A percentile compares a stretch with the other conserved stretches of the same genome.
Evolutionary conservation across 768 basidiomycete species (phyloP).

Genomic region (Nevesoporus exiguus): DNA sequence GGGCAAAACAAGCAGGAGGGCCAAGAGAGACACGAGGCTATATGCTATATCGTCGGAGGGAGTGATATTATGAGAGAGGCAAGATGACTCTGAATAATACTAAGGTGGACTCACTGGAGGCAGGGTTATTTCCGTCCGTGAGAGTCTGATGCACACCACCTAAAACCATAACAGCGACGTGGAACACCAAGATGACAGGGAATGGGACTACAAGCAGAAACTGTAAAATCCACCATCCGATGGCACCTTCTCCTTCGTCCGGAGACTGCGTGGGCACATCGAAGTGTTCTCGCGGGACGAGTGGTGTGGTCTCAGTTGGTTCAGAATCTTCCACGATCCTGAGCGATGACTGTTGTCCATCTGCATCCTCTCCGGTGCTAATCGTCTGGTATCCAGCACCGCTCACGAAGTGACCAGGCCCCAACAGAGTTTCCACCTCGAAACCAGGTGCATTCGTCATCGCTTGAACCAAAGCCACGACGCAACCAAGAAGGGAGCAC

Average conservation of each 20-base stretch:
- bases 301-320: slow-evolving; percentile 56
- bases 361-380: slow-evolving; percentile 15
- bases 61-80: background rate
- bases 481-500: slow-evolving; percentile 40
- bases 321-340: slow-evolving; percentile 37
- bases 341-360: slow-evolving; percentile 9
- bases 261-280: slow-evolving; percentile 2
- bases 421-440: slow-evolving; percentile 4
- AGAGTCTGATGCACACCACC: slow-evolving; percentile 54
- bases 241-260: slow-evolving; percentile 16
- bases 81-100: background rate
- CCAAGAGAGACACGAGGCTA: slow-evolving; percentile 40
- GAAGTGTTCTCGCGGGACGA: slow-evolving; percentile 37
- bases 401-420: slow-evolving; percentile 10
- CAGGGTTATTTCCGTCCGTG: slow-evolving; percentile 55
- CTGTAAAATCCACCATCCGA: slow-evolving; percentile 59
- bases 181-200: slow-evolving; percentile 49
- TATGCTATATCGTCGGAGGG: slow-evolving; percentile 43
- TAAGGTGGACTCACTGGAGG: slow-evolving; percentile 40
- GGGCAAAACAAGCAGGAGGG: slow-evolving; percentile 53
- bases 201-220: slow-evolving; percentile 51
- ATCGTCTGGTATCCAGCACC: slow-evolving; percentile 29
- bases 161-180: slow-evolving; percentile 47
- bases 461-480: slow-evolving; percentile 38
- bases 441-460: slow-evolving; percentile 19